Percentiles rank a stretch among this genome's conserved stretches.
Evolutionary conservation across 2,329 filamentous ascomycete species (phyloP).

Genomic region (Epichloe glyceriae): DNA sequence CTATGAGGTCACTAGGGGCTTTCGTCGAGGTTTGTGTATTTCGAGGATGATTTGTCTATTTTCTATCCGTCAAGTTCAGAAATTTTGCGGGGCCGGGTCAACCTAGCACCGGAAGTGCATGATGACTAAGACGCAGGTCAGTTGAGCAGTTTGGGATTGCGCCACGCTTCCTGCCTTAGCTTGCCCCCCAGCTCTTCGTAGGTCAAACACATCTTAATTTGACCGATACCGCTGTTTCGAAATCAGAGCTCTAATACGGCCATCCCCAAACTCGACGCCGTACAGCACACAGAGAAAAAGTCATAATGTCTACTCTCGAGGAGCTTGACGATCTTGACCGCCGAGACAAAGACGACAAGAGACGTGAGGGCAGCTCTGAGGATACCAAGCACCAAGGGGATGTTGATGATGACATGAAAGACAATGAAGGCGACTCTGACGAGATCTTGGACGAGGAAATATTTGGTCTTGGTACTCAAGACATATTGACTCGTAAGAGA

Average conservation of each 20-base stretch:
- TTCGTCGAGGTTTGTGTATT: background rate
- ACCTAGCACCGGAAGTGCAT: background rate
- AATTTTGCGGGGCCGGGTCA: background rate
- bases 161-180: slow-evolving; percentile 11
- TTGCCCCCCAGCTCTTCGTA: background rate
- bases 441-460: slow-evolving; percentile 89
- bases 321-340: slow-evolving; percentile 83
- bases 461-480: slow-evolving; percentile 80
- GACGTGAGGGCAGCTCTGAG: slow-evolving; percentile 21
- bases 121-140: slow-evolving; percentile 1
- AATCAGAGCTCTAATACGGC: background rate
- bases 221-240: background rate
- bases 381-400: slow-evolving; percentile 31
- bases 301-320: slow-evolving; percentile 74
- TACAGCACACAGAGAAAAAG: background rate
- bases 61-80: background rate
- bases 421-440: slow-evolving; percentile 61
- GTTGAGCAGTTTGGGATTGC: slow-evolving; percentile 1
- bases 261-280: background rate
- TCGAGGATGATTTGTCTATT: too few relatives aligned
- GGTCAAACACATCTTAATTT: background rate
- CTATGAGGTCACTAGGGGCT: background rate
- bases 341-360: slow-evolving; percentile 61
- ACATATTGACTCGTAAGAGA: slow-evolving; percentile 82
- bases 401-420: slow-evolving; percentile 79